Evolutionary conservation across 192 early-diverging fungal genomes (phyloP).

Genomic region (Fimicolochytrium jonesii): DNA sequence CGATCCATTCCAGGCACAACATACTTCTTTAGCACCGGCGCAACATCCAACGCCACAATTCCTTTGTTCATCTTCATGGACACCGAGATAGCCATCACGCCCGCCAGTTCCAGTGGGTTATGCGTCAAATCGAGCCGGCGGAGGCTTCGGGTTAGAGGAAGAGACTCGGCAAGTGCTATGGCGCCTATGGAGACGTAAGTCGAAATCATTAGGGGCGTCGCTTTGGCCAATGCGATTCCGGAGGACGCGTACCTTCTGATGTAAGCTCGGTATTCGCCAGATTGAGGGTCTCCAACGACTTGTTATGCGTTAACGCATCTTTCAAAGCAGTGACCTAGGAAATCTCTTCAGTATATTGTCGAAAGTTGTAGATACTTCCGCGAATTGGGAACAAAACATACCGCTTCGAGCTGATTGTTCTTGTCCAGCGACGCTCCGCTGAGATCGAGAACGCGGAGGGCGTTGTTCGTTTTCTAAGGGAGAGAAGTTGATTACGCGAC

Average conservation of each 20-base stretch:
- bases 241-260: slow-evolving; percentile 57
- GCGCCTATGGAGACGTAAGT: slow-evolving; percentile 38
- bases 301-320: slow-evolving; percentile 54
- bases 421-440: slow-evolving; percentile 52
- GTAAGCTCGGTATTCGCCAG: slow-evolving; percentile 60
- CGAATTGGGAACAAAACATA: slow-evolving; percentile 10
- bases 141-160: slow-evolving; percentile 69
- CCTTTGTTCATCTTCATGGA: slow-evolving; percentile 76
- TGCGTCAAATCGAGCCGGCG: slow-evolving; percentile 69
- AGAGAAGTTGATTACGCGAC: not conserved
- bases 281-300: slow-evolving; percentile 54
- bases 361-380: not conserved
- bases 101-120: slow-evolving; percentile 76
- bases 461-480: slow-evolving; percentile 36
- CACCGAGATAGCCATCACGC: slow-evolving; percentile 75
- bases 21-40: slow-evolving; percentile 14
- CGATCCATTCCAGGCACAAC: no score
- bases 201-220: slow-evolving; percentile 1
- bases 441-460: slow-evolving; percentile 49
- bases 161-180: slow-evolving; percentile 74
- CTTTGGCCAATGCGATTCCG: no score
- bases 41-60: slow-evolving; percentile 68
- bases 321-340: slow-evolving; percentile 25
- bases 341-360: not conserved
- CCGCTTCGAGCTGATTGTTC: slow-evolving; percentile 35